Percentiles rank a stretch among this genome's conserved stretches.
Evolutionary conservation across 768 basidiomycete genomes (phyloP).

Genomic region (Chalciporus piperatus): DNA sequence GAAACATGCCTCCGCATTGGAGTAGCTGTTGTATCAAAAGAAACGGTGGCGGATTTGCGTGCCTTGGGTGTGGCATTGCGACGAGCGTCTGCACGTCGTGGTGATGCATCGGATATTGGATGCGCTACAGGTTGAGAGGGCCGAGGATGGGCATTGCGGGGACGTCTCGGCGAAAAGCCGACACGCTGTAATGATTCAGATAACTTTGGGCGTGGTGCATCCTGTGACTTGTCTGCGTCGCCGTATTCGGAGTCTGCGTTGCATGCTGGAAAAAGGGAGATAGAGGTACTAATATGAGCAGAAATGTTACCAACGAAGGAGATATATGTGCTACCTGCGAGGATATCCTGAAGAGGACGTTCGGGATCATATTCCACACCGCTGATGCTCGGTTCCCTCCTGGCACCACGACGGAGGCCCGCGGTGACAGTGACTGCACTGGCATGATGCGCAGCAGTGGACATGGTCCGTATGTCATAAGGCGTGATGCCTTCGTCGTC

Average conservation of each 20-base stretch:
- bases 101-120: conserved; percentile 8
- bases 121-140: conserved; percentile 21
- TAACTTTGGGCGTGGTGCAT: conserved; percentile 56
- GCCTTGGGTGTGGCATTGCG: conserved; percentile 34
- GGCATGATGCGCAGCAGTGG: conserved; percentile 87
- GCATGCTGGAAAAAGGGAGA: conserved; percentile 49
- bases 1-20: conserved; percentile 25
- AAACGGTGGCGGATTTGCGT: conserved; percentile 25
- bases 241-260: conserved; percentile 48
- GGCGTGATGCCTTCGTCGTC: conserved; percentile 67
- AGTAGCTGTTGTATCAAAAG: conserved; percentile 28
- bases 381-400: conserved; percentile 59
- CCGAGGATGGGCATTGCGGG: conserved; percentile 44
- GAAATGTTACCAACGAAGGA: too few relatives aligned
- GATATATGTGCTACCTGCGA: conserved; percentile 49
- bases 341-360: conserved; percentile 68
- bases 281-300: conserved; percentile 33
- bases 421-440: conserved; percentile 84
- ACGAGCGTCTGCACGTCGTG: conserved; percentile 18
- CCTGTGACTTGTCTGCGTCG: conserved; percentile 42
- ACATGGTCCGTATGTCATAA: conserved; percentile 68
- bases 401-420: conserved; percentile 55
- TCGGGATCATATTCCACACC: conserved; percentile 88
- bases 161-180: conserved; percentile 73
- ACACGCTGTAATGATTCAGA: conserved; percentile 69